phyloP scores from a whole-genome alignment of 352 stramenopile genomes.

The Thraustochytrium striatum region DNA sequence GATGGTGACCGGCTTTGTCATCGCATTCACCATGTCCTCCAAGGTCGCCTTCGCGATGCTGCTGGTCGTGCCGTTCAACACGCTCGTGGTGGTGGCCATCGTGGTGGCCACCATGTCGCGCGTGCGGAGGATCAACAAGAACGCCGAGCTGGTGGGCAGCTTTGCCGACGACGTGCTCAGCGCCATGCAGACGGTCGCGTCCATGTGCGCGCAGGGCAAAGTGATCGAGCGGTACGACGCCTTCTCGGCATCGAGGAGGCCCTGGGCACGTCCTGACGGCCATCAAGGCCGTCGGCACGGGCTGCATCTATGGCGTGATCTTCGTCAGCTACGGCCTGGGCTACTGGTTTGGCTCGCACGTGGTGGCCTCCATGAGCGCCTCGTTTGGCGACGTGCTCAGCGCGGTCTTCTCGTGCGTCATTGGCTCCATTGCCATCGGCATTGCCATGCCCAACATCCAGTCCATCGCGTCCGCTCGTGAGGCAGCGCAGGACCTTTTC shows the following conservation, averaged over 20 bases:
- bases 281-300: conserved; percentile 20
- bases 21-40: conserved; percentile 65
- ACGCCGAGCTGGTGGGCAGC: conserved; percentile 51
- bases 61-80: conserved; percentile 64
- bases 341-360: conserved; percentile 32
- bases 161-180: conserved; percentile 58
- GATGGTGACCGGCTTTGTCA: conserved; percentile 9
- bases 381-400: conserved; percentile 21
- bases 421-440: conserved; percentile 53
- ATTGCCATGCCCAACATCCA: conserved; percentile 30
- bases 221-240: conserved; percentile 38
- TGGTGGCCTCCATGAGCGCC: conserved; percentile 16
- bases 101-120: conserved; percentile 48
- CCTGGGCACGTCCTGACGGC: conserved; percentile 2
- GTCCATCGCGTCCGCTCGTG: conserved; percentile 36
- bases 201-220: conserved; percentile 50
- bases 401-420: conserved; percentile 52
- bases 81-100: conserved; percentile 50
- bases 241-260: conserved; percentile 28
- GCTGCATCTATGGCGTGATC: neutral
- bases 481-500: conserved; percentile 51
- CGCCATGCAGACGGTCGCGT: conserved; percentile 57
- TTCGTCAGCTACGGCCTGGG: conserved; percentile 4
- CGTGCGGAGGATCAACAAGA: conserved; percentile 54
- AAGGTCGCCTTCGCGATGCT: conserved; percentile 65